Percentiles rank a stretch among this genome's conserved stretches.
Evolutionary conservation across 2,329 filamentous ascomycete species (phyloP).

Genomic region (Fusarium sambucinum): DNA sequence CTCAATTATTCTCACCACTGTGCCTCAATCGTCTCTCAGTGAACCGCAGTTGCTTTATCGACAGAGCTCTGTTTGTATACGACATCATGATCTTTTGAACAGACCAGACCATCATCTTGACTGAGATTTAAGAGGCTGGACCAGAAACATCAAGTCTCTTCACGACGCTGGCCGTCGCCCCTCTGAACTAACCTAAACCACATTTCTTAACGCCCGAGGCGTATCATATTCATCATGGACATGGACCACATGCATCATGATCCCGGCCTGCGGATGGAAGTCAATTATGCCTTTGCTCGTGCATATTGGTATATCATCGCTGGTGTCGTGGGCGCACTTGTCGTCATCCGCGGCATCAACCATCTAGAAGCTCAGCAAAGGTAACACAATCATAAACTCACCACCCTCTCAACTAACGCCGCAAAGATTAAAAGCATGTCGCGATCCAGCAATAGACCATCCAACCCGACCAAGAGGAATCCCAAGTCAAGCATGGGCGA

Average conservation of each 20-base stretch:
- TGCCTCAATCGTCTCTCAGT: not conserved
- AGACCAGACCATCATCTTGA: not conserved
- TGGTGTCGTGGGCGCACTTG: constrained; percentile 59
- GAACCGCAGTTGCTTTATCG: not conserved
- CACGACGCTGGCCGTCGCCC: constrained; percentile 22
- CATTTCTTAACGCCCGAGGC: not conserved
- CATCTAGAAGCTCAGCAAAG: constrained; percentile 56
- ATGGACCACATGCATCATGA: constrained; percentile 49
- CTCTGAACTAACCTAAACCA: not conserved
- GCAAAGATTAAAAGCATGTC: constrained; percentile 60
- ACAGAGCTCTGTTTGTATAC: not conserved
- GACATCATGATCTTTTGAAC: constrained; percentile 13
- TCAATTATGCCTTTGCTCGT: constrained; percentile 65
- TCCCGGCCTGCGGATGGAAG: constrained; percentile 53
- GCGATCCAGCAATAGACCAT: constrained; percentile 58
- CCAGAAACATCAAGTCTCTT: not conserved
- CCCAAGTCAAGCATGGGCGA: constrained; percentile 67
- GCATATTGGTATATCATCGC: constrained; percentile 71
- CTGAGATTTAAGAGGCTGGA: not conserved
- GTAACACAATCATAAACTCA: constrained; percentile 46
- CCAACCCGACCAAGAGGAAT: constrained; percentile 65
- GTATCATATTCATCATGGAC: constrained; percentile 49
- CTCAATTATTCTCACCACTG: constrained; percentile 34
- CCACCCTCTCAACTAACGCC: not conserved
- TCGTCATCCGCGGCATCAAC: constrained; percentile 59